Percentiles rank a stretch among this genome's conserved stretches.
Conservation (phyloP, 2,329 filamentous ascomycete species). For the Cryphonectria nitschkei region DNA sequence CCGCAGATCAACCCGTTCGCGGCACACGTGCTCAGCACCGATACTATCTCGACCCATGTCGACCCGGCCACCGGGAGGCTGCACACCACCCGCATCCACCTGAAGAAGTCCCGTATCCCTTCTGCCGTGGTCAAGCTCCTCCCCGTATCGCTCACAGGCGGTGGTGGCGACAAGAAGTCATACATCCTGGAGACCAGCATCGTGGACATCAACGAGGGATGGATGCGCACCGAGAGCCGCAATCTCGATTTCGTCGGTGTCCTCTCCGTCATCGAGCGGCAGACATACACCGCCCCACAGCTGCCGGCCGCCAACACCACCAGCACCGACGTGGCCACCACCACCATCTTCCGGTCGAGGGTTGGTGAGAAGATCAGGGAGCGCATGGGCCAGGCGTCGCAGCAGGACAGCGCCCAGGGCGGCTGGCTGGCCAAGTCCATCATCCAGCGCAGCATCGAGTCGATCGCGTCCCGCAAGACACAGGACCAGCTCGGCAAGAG, state of each 20-base stretch:
- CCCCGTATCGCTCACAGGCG: conserved; percentile 70
- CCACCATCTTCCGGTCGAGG: conserved; percentile 71
- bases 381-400: conserved; percentile 49
- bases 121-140: conserved; percentile 75
- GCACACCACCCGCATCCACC: conserved; percentile 77
- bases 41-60: conserved; percentile 76
- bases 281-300: conserved; percentile 62
- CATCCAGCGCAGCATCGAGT: conserved; percentile 79
- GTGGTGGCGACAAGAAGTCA: conserved; percentile 68
- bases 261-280: conserved; percentile 75
- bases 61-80: conserved; percentile 75
- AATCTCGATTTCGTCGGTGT: conserved; percentile 85
- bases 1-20: conserved; percentile 76
- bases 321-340: conserved; percentile 72
- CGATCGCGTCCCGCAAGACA: conserved; percentile 76
- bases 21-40: conserved; percentile 79
- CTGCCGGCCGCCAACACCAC: conserved; percentile 36
- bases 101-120: conserved; percentile 81
- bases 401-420: conserved; percentile 41
- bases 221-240: conserved; percentile 80
- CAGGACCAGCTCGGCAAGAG: conserved; percentile 79
- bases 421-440: conserved; percentile 48
- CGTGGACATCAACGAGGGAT: conserved; percentile 78
- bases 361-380: conserved; percentile 70
- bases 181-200: conserved; percentile 82